Base-by-base conservation (phyloP, 2,329 filamentous ascomycete genomes). In the Aspergillus felis region DNA sequence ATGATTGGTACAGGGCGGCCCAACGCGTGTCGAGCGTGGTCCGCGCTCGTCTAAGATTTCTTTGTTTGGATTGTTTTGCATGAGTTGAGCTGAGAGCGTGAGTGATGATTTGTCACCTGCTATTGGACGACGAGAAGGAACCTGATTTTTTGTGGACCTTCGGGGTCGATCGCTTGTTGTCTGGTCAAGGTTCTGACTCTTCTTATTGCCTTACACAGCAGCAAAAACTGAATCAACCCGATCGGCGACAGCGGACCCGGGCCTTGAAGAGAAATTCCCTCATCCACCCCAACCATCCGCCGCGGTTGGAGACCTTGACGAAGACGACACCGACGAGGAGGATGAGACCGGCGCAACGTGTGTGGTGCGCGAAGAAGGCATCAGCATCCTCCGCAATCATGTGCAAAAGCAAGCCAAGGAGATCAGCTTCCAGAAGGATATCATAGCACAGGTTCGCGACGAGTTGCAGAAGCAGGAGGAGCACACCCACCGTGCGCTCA, bases 381-480 rank as follows among this genome's bases (percentile, higher is more conserved):
- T 96, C 66, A 87, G 88, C 74, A 89, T 90, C 63, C 82, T 97
- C 64, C 88, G 89, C 68, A 92, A 96, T 68, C 91, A 96, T 76
- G 89, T 97, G 62, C 90, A 95, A 71, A 91, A 92, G 73, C 92
- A 97, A 78, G 92, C 92, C 56, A 92, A 95, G 74, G 86, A 96
- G 71, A 92, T 97, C 67, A 88, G 91, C 74, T 90, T 84, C 67
- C 92, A 96, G 74, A 89, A 90, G 67, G 86, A 92, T 66, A 90
- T 94, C 76, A 89, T 96, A 62, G 87, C 88, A 58, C 88, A 88
- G 69, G 90, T 97, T 63, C 92, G 91, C 68, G 87, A 90, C 59
- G 91, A 96, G 74, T 83, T 97, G 53, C 83, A 91, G 57, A 86
- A 92, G 75, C 91, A 96, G 72, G 90, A 94, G 74, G 87, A 89